Base-by-base conservation (phyloP, 345 rosid species). In the Mallotus nudiflorus region DNA sequence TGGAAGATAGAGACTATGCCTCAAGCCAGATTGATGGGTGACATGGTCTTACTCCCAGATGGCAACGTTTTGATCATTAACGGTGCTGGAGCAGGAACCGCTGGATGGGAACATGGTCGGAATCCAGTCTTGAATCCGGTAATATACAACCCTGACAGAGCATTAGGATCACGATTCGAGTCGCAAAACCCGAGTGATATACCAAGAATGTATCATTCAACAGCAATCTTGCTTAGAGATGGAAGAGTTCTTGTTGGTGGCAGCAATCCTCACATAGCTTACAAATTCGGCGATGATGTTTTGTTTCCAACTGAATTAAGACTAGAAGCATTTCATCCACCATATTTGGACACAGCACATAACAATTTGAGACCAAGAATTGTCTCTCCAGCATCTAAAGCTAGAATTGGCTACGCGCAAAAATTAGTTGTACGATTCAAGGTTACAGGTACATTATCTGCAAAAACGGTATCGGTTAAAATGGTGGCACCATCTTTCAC, bases 1-100 rank as follows among this genome's bases (percentile, higher is more conserved):
- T 93, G 98, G 98, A 73, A 39, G 39, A 70, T 89, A 62, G 98
- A 93, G 76, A 85, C 78, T 6, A 89, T 93, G 98, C 94, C 98
- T 7, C 35, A 10, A 18, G 76, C 87, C 13, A 84, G 96, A 79
- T 86, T 83, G 42, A 91, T 93, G 98, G 88, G 96, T 29, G 98
- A 91, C 81, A 88, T 91, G 98, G 78, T 60, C 4, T 62, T 89
- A 69, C 94, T 93, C 45, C 98, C 97, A 2, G 84, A 85, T 25
- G 94, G 94, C 18, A 51, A 85, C 14, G 94, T 93, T 62, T 51
- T 91, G 70, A 68, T 93, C 48, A 81, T 93, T 50, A 93, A 93
- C 71, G 97, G 98, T 0, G 93, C 82, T 0, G 76, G 72, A 0
- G 53, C 76, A 0, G 98, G 98, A 13, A 33, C 88, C 0, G 96